Conservation (phyloP, 2,329 filamentous ascomycete species). For the Fusarium papillatum region DNA sequence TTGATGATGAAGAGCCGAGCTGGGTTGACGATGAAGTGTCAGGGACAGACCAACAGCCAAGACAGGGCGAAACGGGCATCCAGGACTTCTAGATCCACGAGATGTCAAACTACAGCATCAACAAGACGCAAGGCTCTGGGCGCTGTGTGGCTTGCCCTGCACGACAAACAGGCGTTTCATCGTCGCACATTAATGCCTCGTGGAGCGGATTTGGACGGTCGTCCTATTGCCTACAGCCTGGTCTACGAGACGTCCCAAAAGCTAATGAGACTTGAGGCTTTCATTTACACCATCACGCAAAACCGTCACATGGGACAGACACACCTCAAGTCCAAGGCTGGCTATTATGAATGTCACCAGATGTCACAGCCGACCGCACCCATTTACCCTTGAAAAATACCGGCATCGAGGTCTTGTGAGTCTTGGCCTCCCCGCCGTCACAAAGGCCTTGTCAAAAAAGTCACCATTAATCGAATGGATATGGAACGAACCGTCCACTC, state of each 20-base stretch:
- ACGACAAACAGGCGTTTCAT: background rate
- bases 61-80: constrained; percentile 75
- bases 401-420: background rate
- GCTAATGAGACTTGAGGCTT: background rate
- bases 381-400: constrained; percentile 24
- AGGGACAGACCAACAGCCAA: constrained; percentile 19
- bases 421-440: background rate
- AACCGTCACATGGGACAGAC: background rate
- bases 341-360: background rate
- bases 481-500: background rate
- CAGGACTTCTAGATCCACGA: constrained; percentile 73
- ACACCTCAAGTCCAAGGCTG: background rate
- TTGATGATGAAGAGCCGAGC: constrained; percentile 82
- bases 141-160: background rate
- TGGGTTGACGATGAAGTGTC: constrained; percentile 65
- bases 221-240: too few relatives aligned
- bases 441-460: background rate
- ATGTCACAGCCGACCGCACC: background rate
- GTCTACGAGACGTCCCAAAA: background rate
- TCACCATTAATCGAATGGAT: background rate
- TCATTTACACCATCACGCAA: background rate
- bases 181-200: background rate
- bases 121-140: background rate
- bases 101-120: background rate
- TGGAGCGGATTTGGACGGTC: background rate